These are phyloP conservation scores for Porcisia deanei DNA, from an alignment of 208 protist genomes.

Conservation along the genomic window DNA sequence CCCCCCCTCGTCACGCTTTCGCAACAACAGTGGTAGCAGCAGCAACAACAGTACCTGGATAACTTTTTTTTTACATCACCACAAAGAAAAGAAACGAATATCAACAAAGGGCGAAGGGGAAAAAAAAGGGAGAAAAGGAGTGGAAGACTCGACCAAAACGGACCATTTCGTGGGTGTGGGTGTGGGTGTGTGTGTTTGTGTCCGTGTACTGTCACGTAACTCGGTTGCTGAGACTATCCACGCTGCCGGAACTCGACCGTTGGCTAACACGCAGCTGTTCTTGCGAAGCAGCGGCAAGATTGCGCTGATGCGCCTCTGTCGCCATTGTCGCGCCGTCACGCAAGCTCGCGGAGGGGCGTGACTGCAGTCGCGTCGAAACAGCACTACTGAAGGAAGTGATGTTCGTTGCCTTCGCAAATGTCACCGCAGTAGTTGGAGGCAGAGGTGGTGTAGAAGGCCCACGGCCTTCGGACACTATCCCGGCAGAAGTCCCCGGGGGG, in stretches of 20 bases:
- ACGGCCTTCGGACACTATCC: not conserved
- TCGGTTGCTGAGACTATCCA: not conserved
- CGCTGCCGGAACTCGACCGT: conserved; percentile 6
- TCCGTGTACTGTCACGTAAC: not conserved
- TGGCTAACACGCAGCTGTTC: conserved; percentile 24
- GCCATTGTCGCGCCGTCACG: not conserved
- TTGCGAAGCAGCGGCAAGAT: not conserved
- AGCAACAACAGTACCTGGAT: not conserved
- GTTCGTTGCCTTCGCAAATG: not conserved
- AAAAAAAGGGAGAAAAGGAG: not conserved
- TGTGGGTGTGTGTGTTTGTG: not conserved
- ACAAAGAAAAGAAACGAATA: not conserved
- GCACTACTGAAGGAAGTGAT: conserved; percentile 13
- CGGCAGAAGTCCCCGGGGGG: not conserved
- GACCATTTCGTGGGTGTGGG: not conserved
- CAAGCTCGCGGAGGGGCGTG: not conserved
- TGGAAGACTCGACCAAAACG: not conserved
- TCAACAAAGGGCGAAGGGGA: not conserved
- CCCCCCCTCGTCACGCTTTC: not conserved
- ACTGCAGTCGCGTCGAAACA: conserved; percentile 7
- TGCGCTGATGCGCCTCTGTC: not conserved
- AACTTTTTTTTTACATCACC: conserved; percentile 3
- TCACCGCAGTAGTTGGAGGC: not conserved
- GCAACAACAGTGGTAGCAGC: not conserved
- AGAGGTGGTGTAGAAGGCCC: not conserved